These are phyloP conservation scores for Bocquillonia castaneifolia DNA, from an alignment of 441 rosid species.

Conservation along the genomic window DNA sequence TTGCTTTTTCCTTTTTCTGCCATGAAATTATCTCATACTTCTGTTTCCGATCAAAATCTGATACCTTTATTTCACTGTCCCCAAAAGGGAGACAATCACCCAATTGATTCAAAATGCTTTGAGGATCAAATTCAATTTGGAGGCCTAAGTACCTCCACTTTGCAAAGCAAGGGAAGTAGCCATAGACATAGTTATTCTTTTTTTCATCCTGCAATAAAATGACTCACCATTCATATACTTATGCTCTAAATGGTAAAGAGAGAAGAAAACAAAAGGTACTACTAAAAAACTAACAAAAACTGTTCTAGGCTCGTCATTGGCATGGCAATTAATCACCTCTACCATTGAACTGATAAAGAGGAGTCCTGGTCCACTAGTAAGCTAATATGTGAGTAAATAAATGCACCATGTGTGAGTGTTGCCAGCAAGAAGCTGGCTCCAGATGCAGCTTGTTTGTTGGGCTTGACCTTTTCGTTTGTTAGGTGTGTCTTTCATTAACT, in stretches of 20 bases:
- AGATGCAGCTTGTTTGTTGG: not conserved
- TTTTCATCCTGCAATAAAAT: not conserved
- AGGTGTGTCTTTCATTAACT: conserved; percentile 9
- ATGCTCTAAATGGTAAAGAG: not conserved
- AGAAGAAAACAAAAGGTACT: not conserved
- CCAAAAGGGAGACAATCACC: not conserved
- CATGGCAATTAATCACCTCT: not conserved
- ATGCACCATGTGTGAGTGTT: not conserved
- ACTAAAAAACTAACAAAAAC: not conserved
- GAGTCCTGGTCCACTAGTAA: not conserved
- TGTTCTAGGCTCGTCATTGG: not conserved
- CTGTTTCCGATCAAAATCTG: too few species aligned
- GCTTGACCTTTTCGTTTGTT: conserved; percentile 7
- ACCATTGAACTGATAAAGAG: not conserved
- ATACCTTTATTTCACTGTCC: not conserved
- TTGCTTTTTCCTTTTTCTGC: not conserved
- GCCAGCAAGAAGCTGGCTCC: not conserved
- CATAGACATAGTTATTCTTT: not conserved
- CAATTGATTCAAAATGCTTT: not conserved
- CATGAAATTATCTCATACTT: not conserved
- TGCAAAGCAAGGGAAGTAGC: not conserved
- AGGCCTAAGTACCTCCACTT: not conserved
- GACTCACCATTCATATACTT: too few species aligned
- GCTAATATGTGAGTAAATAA: not conserved
- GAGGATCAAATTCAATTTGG: not conserved